Percentiles rank a stretch among this genome's conserved stretches.
These are phyloP conservation scores for Papiliotrema laurentii DNA, from an alignment of 1,284 basidiomycete genomes.

Conservation along the genomic window DNA sequence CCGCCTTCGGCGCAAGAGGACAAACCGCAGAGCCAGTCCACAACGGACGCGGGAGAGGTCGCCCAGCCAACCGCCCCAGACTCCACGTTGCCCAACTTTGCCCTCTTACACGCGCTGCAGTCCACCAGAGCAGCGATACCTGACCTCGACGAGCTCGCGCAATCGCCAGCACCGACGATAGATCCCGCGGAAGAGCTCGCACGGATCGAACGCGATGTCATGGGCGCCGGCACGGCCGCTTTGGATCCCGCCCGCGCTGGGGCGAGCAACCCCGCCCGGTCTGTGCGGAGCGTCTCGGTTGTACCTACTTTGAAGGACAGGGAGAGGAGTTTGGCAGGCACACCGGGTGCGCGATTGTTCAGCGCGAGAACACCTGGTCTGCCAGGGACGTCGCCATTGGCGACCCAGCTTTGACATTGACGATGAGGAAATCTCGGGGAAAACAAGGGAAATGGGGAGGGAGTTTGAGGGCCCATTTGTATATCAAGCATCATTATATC, in stretches of 20 bases:
- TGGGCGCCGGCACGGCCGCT: not conserved
- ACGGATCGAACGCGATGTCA: conserved; percentile 11
- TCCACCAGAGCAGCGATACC: conserved; percentile 25
- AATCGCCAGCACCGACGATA: conserved; percentile 3
- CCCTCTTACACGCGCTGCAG: conserved; percentile 34
- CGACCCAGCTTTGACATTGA: too few species aligned
- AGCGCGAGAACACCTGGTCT: not conserved
- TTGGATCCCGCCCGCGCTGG: not conserved
- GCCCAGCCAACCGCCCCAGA: not conserved
- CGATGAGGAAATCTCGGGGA: too few species aligned
- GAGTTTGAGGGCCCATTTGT: too few species aligned
- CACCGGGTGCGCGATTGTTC: not conserved
- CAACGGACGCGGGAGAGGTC: not conserved
- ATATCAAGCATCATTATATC: too few species aligned
- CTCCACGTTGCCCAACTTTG: conserved; percentile 20
- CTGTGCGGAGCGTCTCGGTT: not conserved
- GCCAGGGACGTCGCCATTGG: too few species aligned
- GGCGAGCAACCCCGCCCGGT: not conserved
- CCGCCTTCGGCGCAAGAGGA: not conserved
- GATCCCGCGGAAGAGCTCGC: conserved; percentile 21
- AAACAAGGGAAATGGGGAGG: too few species aligned
- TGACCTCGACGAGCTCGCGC: conserved; percentile 19
- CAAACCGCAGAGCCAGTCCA: not conserved
- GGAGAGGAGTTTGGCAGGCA: not conserved
- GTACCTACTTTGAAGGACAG: not conserved